Conservation (phyloP, 129 eudicot species). For the Deinandra increscens region DNA sequence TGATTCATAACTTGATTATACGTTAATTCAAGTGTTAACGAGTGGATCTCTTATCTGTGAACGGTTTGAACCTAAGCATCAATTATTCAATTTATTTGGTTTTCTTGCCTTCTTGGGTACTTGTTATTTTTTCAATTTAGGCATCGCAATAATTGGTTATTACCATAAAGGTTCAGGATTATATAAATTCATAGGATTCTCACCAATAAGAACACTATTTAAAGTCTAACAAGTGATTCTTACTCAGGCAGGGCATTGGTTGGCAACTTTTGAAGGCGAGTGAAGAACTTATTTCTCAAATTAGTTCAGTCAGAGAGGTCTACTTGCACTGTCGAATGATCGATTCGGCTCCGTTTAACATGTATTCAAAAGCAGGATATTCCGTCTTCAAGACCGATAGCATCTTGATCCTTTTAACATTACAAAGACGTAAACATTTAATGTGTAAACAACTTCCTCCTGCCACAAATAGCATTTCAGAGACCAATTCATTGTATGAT, state of each 20-base stretch:
- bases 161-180: constrained; percentile 16
- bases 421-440: constrained; percentile 93
- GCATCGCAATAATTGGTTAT: background rate
- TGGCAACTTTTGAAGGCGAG: constrained; percentile 96
- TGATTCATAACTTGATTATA: background rate
- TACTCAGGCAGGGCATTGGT: constrained; percentile 91
- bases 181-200: constrained; percentile 3
- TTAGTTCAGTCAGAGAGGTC: constrained; percentile 70
- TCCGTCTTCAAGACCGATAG: constrained; percentile 69
- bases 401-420: constrained; percentile 62
- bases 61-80: constrained; percentile 2
- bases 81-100: background rate
- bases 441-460: constrained; percentile 87
- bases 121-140: background rate
- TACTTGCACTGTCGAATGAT: constrained; percentile 93
- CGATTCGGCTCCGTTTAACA: constrained; percentile 82
- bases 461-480: constrained; percentile 32
- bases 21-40: background rate
- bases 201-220: background rate
- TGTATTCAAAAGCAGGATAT: constrained; percentile 96
- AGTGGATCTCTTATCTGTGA: constrained; percentile 3
- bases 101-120: background rate
- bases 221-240: constrained; percentile 1
- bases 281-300: constrained; percentile 75
- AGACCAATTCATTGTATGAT: constrained; percentile 17